Conservation (phyloP, 2,329 filamentous ascomycete species). For the Botrytis deweyae region DNA sequence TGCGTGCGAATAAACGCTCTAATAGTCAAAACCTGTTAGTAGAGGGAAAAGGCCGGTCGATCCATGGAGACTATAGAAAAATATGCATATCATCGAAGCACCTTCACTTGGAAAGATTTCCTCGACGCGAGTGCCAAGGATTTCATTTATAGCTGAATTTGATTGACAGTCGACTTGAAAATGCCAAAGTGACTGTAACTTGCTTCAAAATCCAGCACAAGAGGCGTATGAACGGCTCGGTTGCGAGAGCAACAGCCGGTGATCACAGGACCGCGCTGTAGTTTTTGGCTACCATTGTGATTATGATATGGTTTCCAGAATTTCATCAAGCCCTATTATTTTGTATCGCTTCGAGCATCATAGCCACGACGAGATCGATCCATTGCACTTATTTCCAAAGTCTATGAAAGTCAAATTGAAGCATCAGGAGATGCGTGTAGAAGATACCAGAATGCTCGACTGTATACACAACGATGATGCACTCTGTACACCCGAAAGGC, state of each 20-base stretch:
- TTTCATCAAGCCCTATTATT: not conserved
- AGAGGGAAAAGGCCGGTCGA: no score
- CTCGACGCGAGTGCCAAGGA: not conserved
- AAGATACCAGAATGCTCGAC: not conserved
- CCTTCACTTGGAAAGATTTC: not conserved
- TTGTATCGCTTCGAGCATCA: not conserved
- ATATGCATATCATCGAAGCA: no score
- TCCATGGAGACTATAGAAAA: no score
- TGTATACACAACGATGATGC: not conserved
- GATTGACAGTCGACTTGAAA: not conserved
- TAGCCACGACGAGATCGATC: accelerated
- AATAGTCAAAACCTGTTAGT: no score
- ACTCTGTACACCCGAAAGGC: not conserved
- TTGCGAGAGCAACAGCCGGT: not conserved
- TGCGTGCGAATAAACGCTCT: no score
- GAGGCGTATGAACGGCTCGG: not conserved
- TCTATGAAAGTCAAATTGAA: not conserved
- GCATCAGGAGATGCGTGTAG: not conserved
- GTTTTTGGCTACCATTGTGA: no score
- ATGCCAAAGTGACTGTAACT: not conserved
- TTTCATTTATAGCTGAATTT: not conserved
- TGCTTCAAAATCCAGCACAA: not conserved
- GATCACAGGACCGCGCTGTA: not conserved
- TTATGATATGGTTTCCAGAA: not conserved
- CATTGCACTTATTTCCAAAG: not conserved